These are phyloP conservation scores for Nannochloris sp. DNA, from an alignment of 139 green algal species.

Conservation along the genomic window DNA sequence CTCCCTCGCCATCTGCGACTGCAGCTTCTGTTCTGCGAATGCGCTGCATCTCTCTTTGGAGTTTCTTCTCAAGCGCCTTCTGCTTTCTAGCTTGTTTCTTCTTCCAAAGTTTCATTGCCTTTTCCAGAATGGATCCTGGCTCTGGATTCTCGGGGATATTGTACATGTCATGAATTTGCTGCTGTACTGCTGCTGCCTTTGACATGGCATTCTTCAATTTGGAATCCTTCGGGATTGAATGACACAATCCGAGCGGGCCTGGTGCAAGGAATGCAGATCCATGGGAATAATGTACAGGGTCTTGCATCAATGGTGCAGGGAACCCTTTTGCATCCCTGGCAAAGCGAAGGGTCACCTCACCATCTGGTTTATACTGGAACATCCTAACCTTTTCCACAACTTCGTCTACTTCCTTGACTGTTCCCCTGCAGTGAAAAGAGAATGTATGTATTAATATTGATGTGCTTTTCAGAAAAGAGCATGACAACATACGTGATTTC, in stretches of 20 bases:
- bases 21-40: constrained; percentile 21
- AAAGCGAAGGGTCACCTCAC: constrained; percentile 67
- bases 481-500: constrained; percentile 15
- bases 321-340: constrained; percentile 61
- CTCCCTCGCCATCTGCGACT: neutral
- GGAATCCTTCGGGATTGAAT: constrained; percentile 43
- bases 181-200: constrained; percentile 28
- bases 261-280: constrained; percentile 75
- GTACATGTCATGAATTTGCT: constrained; percentile 45
- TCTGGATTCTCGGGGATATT: constrained; percentile 61
- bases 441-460: neutral
- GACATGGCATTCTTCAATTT: constrained; percentile 55
- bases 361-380: constrained; percentile 86
- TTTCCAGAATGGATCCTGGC: constrained; percentile 55
- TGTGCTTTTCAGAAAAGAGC: neutral
- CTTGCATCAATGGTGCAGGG: constrained; percentile 63
- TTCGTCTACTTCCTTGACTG: constrained; percentile 59
- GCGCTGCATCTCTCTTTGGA: constrained; percentile 25
- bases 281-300: constrained; percentile 85
- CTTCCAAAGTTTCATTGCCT: constrained; percentile 43
- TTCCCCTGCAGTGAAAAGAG: constrained; percentile 42
- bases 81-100: constrained; percentile 33
- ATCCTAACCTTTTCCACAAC: constrained; percentile 70
- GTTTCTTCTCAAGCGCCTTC: constrained; percentile 19
- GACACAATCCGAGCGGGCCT: constrained; percentile 67